phyloP scores from a whole-genome alignment of 768 basidiomycete genomes.

The Lanmaoa pseudosensibilis region DNA sequence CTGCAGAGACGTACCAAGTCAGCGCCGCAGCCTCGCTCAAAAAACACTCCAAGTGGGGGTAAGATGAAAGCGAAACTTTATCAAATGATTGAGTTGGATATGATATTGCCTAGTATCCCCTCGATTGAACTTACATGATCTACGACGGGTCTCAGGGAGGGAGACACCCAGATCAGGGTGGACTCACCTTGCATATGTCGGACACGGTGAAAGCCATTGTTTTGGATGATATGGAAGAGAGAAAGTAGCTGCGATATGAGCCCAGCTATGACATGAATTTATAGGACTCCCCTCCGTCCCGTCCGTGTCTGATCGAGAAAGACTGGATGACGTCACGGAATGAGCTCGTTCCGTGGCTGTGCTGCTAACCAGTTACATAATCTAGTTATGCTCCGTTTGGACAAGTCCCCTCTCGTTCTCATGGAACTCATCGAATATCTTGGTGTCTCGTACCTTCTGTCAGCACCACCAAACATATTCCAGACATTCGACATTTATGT shows the following conservation, averaged over 20 bases:
- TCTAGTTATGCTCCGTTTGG: too few relatives aligned
- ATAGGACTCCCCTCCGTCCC: constrained; percentile 3
- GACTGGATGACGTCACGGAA: constrained; percentile 30
- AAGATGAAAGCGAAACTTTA: constrained; percentile 65
- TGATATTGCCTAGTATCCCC: not conserved
- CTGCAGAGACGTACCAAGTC: constrained; percentile 58
- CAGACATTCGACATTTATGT: constrained; percentile 60
- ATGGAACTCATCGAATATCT: constrained; percentile 17
- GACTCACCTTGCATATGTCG: constrained; percentile 75
- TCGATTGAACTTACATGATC: constrained; percentile 43
- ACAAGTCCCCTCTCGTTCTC: not conserved
- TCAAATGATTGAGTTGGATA: constrained; percentile 14
- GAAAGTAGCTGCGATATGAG: too few relatives aligned
- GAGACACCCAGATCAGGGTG: not conserved
- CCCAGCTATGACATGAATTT: constrained; percentile 9
- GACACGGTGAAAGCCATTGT: constrained; percentile 70
- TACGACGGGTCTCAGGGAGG: constrained; percentile 18
- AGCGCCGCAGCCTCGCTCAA: constrained; percentile 80
- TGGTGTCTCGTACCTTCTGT: constrained; percentile 39
- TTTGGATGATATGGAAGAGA: constrained; percentile 8
- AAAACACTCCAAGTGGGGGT: constrained; percentile 84
- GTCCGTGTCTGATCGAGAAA: not conserved
- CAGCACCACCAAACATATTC: constrained; percentile 27
- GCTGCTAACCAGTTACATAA: constrained; percentile 1
- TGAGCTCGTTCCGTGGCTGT: constrained; percentile 9